These are phyloP conservation scores for Penicillium sp. DNA, from an alignment of 2,329 filamentous ascomycete species.

Conservation along the genomic window DNA sequence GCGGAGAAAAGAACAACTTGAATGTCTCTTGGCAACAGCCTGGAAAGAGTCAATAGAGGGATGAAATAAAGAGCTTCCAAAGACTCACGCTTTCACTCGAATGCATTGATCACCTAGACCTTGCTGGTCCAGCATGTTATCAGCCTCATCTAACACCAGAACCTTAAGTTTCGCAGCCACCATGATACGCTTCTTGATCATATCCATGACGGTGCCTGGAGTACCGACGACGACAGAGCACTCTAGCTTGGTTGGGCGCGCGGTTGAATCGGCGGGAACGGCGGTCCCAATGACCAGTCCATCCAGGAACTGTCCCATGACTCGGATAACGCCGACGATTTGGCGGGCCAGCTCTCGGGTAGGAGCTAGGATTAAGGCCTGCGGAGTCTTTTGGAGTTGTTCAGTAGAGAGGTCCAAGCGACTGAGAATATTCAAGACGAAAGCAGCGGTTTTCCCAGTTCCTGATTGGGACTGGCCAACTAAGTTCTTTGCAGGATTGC, in stretches of 20 bases:
- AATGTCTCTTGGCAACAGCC: constrained; percentile 72
- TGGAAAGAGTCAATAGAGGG: constrained; percentile 40
- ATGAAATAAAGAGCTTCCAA: background rate
- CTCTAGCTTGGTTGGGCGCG: constrained; percentile 70
- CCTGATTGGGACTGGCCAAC: constrained; percentile 99
- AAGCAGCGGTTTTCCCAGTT: constrained; percentile 96
- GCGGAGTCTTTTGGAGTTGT: constrained; percentile 63
- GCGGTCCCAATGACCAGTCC: constrained; percentile 78
- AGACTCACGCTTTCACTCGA: constrained; percentile 79
- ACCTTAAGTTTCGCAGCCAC: constrained; percentile 74
- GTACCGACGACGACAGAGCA: constrained; percentile 89
- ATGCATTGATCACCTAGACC: constrained; percentile 94
- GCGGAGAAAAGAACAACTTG: constrained; percentile 96
- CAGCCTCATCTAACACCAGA: constrained; percentile 92
- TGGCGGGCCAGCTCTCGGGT: constrained; percentile 94
- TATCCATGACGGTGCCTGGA: constrained; percentile 88
- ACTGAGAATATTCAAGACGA: constrained; percentile 88
- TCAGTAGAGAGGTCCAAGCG: constrained; percentile 76
- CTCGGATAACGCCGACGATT: constrained; percentile 81
- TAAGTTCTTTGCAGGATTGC: constrained; percentile 87
- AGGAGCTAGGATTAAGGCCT: constrained; percentile 87
- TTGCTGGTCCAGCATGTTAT: constrained; percentile 98
- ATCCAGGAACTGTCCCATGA: constrained; percentile 83
- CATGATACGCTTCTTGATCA: constrained; percentile 77
- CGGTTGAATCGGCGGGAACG: constrained; percentile 74